Evolutionary conservation across 208 protist genomes (phyloP).

Genomic region (Leishmania braziliensis): DNA sequence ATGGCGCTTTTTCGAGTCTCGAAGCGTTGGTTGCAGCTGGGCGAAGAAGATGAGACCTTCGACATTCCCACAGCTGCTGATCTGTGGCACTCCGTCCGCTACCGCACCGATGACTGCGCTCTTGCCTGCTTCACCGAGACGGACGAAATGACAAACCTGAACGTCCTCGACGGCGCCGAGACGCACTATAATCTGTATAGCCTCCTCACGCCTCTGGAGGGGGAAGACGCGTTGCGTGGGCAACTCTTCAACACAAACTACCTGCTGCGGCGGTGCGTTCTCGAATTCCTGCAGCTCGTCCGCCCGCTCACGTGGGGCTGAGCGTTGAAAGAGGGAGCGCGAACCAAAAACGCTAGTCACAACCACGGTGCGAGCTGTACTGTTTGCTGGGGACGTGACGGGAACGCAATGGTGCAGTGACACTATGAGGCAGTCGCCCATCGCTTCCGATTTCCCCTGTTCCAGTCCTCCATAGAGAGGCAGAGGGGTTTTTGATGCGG

Average conservation of each 20-base stretch:
- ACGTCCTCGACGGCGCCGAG: constrained; percentile 53
- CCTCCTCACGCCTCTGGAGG: constrained; percentile 49
- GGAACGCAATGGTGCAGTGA: background rate
- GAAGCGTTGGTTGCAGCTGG: constrained; percentile 35
- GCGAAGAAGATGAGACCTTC: constrained; percentile 48
- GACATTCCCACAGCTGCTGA: constrained; percentile 36
- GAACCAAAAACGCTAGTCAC: background rate
- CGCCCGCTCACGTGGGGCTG: constrained; percentile 88
- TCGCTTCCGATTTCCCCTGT: background rate
- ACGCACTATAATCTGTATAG: constrained; percentile 88
- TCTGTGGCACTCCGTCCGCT: constrained; percentile 76
- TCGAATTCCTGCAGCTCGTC: constrained; percentile 77
- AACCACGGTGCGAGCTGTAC: background rate
- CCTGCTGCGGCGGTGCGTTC: constrained; percentile 81
- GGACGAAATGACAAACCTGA: constrained; percentile 56
- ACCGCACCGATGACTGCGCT: constrained; percentile 72
- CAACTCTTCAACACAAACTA: constrained; percentile 75
- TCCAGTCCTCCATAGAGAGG: background rate
- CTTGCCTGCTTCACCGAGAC: constrained; percentile 63
- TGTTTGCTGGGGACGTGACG: too few species aligned
- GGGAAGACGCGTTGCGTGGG: constrained; percentile 58
- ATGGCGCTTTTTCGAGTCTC: constrained; percentile 92
- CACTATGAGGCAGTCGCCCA: background rate
- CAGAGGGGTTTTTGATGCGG: background rate
- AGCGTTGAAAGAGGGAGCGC: constrained; percentile 4